Evolutionary conservation across 192 early-diverging fungal genomes (phyloP), one percentile per base, ranked within the genome.

Genomic region (Coemansia asiatica): DNA sequence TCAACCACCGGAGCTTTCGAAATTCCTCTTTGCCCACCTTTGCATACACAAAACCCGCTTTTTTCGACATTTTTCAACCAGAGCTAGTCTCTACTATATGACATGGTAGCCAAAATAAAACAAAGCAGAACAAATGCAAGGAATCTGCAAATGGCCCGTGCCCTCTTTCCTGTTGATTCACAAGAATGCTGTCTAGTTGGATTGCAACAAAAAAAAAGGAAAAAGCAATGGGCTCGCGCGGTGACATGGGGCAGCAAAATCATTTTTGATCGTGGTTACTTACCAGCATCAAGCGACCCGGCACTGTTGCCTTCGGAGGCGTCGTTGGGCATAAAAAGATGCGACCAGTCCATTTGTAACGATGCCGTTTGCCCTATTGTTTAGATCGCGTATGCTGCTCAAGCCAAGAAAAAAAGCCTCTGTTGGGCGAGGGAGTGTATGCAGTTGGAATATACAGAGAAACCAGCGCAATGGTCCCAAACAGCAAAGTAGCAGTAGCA

Each of bases 321-420:
- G 23, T 69, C 68, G 36, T 69, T 68, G 12, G 72, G 59, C 65
- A 68, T 68, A 62, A 81, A 81, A 1, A 81, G 63, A 28, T 75
- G 72, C 47, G 72, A 51, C 78, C 78, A 81, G 66, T 81, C 73
- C 78, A 81, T 81, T 50, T 40, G 29, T 27, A 38, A 31, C 33
- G 33, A 36, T 4, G 56, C 28, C 10, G 26, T 4, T 13, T 6
- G 1, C 19, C 15, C 8, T 40, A 6, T 31, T 60, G 38, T 64
- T 6, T 56, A 4, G n/a, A 56, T 25, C 19, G 40, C 15, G 40
- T 12, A 13, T 8, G 40, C 40, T 16, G 8, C 15, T 13, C 2
- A 12, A 3, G 15, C 10, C 40, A 8, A 44, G 40, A n/a, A n/a
- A n/a, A n/a, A n/a, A n/a, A 2, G 15, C 40, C 2, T 44, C 40